These are phyloP conservation scores for Kuraishia floccosa DNA, from an alignment of 805 yeast species.

Conservation along the genomic window DNA sequence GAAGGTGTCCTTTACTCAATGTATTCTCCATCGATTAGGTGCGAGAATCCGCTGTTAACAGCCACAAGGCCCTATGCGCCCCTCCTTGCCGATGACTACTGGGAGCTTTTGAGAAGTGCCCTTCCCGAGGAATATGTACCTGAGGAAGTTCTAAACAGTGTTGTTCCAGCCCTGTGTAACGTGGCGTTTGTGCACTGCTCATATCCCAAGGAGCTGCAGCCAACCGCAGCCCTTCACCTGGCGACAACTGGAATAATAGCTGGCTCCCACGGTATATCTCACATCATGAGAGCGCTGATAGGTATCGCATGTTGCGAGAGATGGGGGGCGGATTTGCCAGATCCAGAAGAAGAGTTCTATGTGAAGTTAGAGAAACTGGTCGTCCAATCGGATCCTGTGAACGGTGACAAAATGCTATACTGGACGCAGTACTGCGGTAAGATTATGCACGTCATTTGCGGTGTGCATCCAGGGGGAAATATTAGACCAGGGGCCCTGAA, in stretches of 20 bases:
- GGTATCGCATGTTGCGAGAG: constrained; percentile 70
- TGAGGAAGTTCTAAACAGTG: constrained; percentile 39
- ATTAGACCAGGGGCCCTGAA: constrained; percentile 48
- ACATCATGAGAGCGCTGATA: constrained; percentile 55
- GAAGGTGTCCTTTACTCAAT: constrained; percentile 64
- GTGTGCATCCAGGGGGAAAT: constrained; percentile 75
- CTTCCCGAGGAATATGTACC: constrained; percentile 49
- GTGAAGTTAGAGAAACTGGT: constrained; percentile 36
- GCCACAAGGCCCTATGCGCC: constrained; percentile 70
- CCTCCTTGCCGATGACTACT: constrained; percentile 43
- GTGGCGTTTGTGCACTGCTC: constrained; percentile 69
- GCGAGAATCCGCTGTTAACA: constrained; percentile 58
- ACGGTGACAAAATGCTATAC: constrained; percentile 40
- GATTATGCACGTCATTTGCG: constrained; percentile 68
- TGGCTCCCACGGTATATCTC: constrained; percentile 67
- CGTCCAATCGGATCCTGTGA: constrained; percentile 25
- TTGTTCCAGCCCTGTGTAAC: constrained; percentile 64
- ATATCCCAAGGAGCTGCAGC: constrained; percentile 66
- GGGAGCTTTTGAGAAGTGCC: constrained; percentile 40
- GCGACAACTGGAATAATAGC: constrained; percentile 69
- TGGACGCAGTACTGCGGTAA: constrained; percentile 70
- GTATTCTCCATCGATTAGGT: constrained; percentile 42
- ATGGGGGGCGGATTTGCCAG: constrained; percentile 75
- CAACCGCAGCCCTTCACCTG: constrained; percentile 60
- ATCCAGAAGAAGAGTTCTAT: constrained; percentile 34